phyloP scores from a whole-genome alignment of 768 basidiomycete species.

The Xerocomellus intermedius region DNA sequence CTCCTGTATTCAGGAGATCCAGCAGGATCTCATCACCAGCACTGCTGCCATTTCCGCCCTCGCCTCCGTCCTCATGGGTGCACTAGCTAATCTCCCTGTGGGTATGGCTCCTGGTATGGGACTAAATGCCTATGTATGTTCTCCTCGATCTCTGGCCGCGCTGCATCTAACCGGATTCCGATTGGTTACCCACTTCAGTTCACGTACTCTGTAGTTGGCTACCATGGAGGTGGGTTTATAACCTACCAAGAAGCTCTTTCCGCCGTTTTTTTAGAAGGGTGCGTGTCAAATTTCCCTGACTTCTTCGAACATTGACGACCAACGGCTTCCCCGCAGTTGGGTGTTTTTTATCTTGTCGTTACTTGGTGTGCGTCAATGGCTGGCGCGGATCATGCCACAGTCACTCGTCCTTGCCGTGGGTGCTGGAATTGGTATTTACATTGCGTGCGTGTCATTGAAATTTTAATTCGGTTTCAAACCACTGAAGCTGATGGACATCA shows the following conservation, averaged over 20 bases:
- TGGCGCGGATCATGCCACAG: slow-evolving; percentile 84
- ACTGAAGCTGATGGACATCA: slow-evolving; percentile 7
- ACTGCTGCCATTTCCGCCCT: slow-evolving; percentile 78
- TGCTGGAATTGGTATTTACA: slow-evolving; percentile 84
- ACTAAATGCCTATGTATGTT: slow-evolving; percentile 72
- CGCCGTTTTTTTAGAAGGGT: slow-evolving; percentile 89
- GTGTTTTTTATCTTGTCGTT: slow-evolving; percentile 78
- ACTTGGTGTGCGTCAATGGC: slow-evolving; percentile 85
- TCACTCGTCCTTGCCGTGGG: slow-evolving; percentile 84
- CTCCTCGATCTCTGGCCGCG: not conserved
- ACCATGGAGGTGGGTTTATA: slow-evolving; percentile 69
- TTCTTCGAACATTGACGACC: not conserved
- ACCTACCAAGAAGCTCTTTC: slow-evolving; percentile 77
- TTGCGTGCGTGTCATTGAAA: slow-evolving; percentile 54
- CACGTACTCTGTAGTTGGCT: slow-evolving; percentile 84
- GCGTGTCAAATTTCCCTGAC: slow-evolving; percentile 21
- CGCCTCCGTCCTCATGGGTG: slow-evolving; percentile 78
- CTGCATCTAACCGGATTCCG: not conserved
- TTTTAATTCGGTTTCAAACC: not conserved
- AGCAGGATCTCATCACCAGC: slow-evolving; percentile 76
- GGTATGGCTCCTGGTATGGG: slow-evolving; percentile 86
- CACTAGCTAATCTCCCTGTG: slow-evolving; percentile 85
- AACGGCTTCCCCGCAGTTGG: slow-evolving; percentile 48
- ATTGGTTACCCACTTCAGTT: slow-evolving; percentile 48
- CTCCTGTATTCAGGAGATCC: slow-evolving; percentile 58